phyloP scores from a whole-genome alignment of 2,329 filamentous ascomycete genomes.

The Zelopaecilomyces penicillatus region DNA sequence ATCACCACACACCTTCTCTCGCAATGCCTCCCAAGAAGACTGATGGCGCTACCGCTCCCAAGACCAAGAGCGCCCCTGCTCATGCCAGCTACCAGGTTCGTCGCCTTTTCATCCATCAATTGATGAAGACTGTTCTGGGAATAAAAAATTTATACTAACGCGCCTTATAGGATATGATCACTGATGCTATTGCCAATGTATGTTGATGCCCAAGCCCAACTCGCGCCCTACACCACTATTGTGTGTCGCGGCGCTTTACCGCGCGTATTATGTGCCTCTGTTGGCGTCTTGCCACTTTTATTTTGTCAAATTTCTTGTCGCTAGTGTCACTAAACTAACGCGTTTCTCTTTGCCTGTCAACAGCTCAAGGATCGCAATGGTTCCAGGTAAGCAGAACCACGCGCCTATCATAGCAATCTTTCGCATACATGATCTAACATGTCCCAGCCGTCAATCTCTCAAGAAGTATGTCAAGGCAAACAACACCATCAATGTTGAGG shows the following conservation, averaged over 20 bases:
- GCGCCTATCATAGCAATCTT: too few species aligned
- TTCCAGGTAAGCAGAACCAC: constrained; percentile 28
- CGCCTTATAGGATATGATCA: constrained; percentile 49
- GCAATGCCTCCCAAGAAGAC: constrained; percentile 55
- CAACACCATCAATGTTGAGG: constrained; percentile 37
- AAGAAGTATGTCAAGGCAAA: constrained; percentile 55
- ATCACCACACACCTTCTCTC: constrained; percentile 18
- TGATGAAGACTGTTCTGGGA: not conserved
- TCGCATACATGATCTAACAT: constrained; percentile 7
- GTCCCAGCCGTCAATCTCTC: constrained; percentile 45
- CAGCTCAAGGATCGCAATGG: constrained; percentile 57
- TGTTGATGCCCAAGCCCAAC: constrained; percentile 19
- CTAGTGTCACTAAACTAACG: constrained; percentile 28
- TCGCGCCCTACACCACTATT: constrained; percentile 1
- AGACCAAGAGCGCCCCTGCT: constrained; percentile 41
- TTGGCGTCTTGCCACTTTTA: not conserved
- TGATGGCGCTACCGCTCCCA: constrained; percentile 25
- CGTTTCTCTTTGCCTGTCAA: constrained; percentile 18
- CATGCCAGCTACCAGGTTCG: constrained; percentile 54
- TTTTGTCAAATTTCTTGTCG: not conserved
- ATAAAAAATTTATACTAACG: constrained; percentile 21
- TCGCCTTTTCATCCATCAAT: constrained; percentile 9
- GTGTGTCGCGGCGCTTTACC: constrained; percentile 15
- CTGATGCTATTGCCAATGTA: constrained; percentile 54
- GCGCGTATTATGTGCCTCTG: constrained; percentile 26